phyloP scores from a whole-genome alignment of 805 yeast species.

The Saccharomycopsis selenospora region DNA sequence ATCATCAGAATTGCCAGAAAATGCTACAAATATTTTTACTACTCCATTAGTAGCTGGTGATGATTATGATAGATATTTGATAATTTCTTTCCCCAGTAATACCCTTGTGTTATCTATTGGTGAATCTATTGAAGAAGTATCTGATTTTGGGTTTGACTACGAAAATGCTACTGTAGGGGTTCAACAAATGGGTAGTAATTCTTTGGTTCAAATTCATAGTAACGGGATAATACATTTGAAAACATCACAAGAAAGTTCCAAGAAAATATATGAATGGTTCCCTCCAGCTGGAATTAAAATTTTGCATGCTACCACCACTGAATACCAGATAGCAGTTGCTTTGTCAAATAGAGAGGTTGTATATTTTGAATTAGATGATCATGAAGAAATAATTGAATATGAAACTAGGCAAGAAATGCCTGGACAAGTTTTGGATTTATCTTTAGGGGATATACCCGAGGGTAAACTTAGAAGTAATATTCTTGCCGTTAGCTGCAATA shows the following conservation, averaged over 20 bases:
- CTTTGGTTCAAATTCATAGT: conserved; percentile 66
- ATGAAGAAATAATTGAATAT: conserved; percentile 64
- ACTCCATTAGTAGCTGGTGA: conserved; percentile 42
- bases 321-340: conserved; percentile 61
- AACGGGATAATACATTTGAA: conserved; percentile 60
- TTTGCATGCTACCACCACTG: conserved; percentile 51
- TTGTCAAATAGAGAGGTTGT: conserved; percentile 68
- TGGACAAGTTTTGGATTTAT: conserved; percentile 40
- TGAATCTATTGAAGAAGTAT: conserved; percentile 70
- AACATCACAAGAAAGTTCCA: conserved; percentile 24
- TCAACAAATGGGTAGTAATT: conserved; percentile 54
- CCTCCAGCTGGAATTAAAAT: conserved; percentile 75
- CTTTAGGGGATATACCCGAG: conserved; percentile 41
- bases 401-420: conserved; percentile 51
- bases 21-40: conserved; percentile 58
- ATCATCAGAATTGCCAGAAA: conserved; percentile 65
- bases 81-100: conserved; percentile 55
- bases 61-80: conserved; percentile 51
- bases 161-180: conserved; percentile 59
- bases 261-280: conserved; percentile 56
- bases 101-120: conserved; percentile 74
- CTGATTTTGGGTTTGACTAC: conserved; percentile 52
- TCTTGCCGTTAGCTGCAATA: conserved; percentile 66
- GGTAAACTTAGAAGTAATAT: conserved; percentile 45
- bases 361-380: conserved; percentile 69